Percentiles rank a stretch among this genome's conserved stretches.
phyloP scores from a whole-genome alignment of 2,329 filamentous ascomycete genomes.

The Aspergillus spinulosporus region DNA sequence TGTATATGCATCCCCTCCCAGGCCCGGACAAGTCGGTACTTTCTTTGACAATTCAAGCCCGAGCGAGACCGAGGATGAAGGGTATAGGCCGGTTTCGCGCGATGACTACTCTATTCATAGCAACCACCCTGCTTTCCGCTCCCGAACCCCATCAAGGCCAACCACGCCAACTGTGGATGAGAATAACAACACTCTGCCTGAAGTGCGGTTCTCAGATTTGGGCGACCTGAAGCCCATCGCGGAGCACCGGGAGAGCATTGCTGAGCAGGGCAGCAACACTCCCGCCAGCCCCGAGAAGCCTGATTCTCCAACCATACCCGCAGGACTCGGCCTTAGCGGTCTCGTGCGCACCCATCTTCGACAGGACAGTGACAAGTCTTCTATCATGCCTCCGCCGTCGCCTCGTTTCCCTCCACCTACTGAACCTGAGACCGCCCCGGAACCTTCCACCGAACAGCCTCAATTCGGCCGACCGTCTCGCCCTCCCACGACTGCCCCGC shows the following conservation, averaged over 20 bases:
- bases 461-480: background rate
- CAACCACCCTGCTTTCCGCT: constrained; percentile 41
- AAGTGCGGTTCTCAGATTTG: constrained; percentile 41
- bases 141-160: constrained; percentile 35
- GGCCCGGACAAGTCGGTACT: constrained; percentile 25
- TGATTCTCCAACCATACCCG: constrained; percentile 76
- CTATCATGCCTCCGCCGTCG: constrained; percentile 63
- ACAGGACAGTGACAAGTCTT: constrained; percentile 77
- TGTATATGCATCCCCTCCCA: constrained; percentile 32
- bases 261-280: constrained; percentile 13
- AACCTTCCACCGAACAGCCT: constrained; percentile 6
- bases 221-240: constrained; percentile 44
- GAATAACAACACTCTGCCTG: constrained; percentile 31
- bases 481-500: background rate
- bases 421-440: constrained; percentile 22
- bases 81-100: constrained; percentile 28
- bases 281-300: constrained; percentile 32
- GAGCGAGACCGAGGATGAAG: constrained; percentile 43
- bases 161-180: constrained; percentile 31
- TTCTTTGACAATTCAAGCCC: constrained; percentile 40
- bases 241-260: constrained; percentile 29
- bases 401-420: constrained; percentile 36
- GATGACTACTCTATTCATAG: constrained; percentile 33
- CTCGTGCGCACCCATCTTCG: constrained; percentile 84
- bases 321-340: constrained; percentile 68